These are phyloP conservation scores for Geotrichum restrictum DNA, from an alignment of 1,139 yeast species.

Conservation along the genomic window DNA sequence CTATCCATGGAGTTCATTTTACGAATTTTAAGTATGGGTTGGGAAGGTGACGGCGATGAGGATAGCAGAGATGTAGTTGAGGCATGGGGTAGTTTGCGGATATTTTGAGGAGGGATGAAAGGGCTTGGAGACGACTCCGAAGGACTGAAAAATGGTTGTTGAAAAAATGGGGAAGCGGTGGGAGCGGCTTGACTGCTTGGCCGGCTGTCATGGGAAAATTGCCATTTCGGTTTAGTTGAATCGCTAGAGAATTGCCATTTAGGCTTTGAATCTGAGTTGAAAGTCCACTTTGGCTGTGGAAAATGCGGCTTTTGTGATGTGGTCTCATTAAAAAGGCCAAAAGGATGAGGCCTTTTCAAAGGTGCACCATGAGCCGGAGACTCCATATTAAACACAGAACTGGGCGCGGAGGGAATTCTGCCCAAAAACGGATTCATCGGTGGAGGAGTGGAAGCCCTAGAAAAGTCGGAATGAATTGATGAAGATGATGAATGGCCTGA, in stretches of 20 bases:
- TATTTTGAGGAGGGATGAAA: constrained; percentile 6
- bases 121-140: constrained; percentile 12
- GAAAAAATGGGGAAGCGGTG: constrained; percentile 18
- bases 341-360: constrained; percentile 15
- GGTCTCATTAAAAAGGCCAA: constrained; percentile 10
- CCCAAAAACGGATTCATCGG: constrained; percentile 12
- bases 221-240: constrained; percentile 5
- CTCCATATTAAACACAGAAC: constrained; percentile 5
- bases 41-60: constrained; percentile 11
- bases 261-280: constrained; percentile 14
- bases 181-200: not conserved
- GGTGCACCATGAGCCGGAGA: constrained; percentile 6
- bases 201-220: constrained; percentile 7
- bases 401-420: not conserved
- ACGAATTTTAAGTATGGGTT: constrained; percentile 15
- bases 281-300: constrained; percentile 13
- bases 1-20: constrained; percentile 11
- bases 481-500: constrained; percentile 19
- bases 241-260: constrained; percentile 15
- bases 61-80: not conserved
- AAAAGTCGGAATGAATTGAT: constrained; percentile 16
- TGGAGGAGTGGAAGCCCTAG: constrained; percentile 8
- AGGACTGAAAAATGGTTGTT: constrained; percentile 19
- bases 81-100: constrained; percentile 2
- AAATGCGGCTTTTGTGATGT: constrained; percentile 6